phyloP scores from a whole-genome alignment of 176 grass and related monocot genomes.

The Triticum monococcum region DNA sequence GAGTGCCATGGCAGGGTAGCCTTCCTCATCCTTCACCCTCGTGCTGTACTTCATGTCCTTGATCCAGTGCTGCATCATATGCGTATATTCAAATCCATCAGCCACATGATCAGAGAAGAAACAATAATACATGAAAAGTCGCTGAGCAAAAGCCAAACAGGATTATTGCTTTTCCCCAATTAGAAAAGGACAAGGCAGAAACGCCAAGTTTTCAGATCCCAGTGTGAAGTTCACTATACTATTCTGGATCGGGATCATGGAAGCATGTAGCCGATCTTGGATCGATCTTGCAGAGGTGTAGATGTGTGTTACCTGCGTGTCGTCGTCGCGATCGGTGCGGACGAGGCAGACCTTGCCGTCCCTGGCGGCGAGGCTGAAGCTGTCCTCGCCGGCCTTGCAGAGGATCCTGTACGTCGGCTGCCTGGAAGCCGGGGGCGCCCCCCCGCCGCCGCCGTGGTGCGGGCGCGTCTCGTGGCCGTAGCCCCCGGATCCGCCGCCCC shows the following conservation, averaged over 20 bases:
- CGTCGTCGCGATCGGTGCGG: conserved; percentile 41
- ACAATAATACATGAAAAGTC: background rate
- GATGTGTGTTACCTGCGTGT: conserved; percentile 40
- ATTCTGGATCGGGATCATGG: background rate
- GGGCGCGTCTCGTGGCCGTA: conserved; percentile 25
- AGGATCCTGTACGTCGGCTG: conserved; percentile 50
- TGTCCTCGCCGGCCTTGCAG: conserved; percentile 55
- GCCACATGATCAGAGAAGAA: background rate
- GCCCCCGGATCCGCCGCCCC: conserved; percentile 20
- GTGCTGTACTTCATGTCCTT: conserved; percentile 89
- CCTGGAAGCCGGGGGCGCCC: conserved; percentile 19
- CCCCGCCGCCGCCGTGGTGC: conserved; percentile 24
- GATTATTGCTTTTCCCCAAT: background rate
- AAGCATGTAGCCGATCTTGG: background rate
- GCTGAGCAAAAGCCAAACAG: background rate
- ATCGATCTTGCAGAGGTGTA: background rate
- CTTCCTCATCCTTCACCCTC: conserved; percentile 82
- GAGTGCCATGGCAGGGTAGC: conserved; percentile 61
- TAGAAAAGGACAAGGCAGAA: background rate
- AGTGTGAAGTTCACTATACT: background rate
- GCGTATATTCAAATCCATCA: background rate
- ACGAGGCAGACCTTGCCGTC: conserved; percentile 56
- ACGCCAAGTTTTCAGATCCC: background rate
- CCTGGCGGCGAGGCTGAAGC: conserved; percentile 55
- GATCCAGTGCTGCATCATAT: conserved; percentile 63